Conservation (phyloP, 805 yeast genomes). For the Grigorovia humatica region DNA sequence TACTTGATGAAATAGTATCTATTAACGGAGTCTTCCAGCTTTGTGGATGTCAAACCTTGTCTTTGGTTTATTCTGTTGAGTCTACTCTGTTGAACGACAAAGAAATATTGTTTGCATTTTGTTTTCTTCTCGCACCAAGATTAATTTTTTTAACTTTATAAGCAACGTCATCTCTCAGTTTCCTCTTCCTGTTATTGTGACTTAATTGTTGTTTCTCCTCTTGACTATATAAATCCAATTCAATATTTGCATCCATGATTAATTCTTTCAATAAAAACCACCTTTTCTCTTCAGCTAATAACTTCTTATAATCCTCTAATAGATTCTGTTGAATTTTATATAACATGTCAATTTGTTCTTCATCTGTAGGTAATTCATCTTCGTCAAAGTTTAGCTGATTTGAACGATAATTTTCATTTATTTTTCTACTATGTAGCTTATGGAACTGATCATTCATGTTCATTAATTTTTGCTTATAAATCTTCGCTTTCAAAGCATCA, state of each 20-base stretch:
- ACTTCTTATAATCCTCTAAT: slow-evolving; percentile 11
- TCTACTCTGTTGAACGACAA: neutral
- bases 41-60: no score
- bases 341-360: slow-evolving; percentile 14
- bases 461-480: slow-evolving; percentile 21
- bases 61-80: neutral
- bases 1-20: no score
- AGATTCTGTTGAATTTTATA: slow-evolving; percentile 15
- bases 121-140: neutral
- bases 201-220: slow-evolving; percentile 6
- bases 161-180: neutral
- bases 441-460: slow-evolving; percentile 21
- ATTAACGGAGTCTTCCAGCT: no score
- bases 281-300: slow-evolving; percentile 18
- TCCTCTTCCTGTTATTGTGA: neutral
- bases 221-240: slow-evolving; percentile 24
- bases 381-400: neutral
- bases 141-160: slow-evolving; percentile 1
- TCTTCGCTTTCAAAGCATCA: slow-evolving; percentile 15
- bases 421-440: neutral
- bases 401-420: neutral
- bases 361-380: slow-evolving; percentile 1
- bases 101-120: neutral
- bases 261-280: slow-evolving; percentile 27
- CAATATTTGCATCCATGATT: slow-evolving; percentile 25